Base-by-base conservation (phyloP, 345 rosid genomes). In the Rhizophora apiculata region DNA sequence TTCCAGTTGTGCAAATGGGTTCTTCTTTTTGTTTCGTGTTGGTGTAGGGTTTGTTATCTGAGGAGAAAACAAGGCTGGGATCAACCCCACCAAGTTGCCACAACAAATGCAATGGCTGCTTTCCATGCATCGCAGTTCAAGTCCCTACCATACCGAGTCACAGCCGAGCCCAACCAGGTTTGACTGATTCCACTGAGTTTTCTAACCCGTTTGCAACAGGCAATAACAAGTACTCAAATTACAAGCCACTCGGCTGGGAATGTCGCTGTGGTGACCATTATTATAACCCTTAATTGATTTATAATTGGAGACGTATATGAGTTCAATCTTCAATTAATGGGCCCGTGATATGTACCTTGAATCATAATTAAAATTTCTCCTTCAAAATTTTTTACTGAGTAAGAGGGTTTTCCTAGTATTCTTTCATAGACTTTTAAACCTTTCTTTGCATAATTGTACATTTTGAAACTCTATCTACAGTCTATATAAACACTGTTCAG, bases 231-330 rank as follows among this genome's bases (percentile, higher is more conserved):
- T 89, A 86, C 83, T 83, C 97, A 39, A 91, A 91, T 66, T 94
- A 94, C 82, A 94, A 91, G 84, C 97, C 98, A 11, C 85, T 94
- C 19, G 96, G 92, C 0, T 94, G 98, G 98, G 91, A 91, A 76
- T 94, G 98, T 66, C 79, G 80, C 53, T 94, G 98, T 69, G 76
- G 74, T 65, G 85, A 83, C 61, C 89, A 85, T 62, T 85, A 88
- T 43, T 94, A 83, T 75, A 94, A 91, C 74, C 98, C 98, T 69
- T 90, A 27, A 74, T 21, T 1, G 20, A 8, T 18, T 37, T 13
- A 48, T 53, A 53, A n/a, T 53, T n/a, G 57, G 24, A 19, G 26
- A n/a, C 24, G 8, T 19, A 53, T n/a, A n/a, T 6, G 24, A 10
- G 57, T 34, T 34, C 10, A 9, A 34, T 34, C 37, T 34, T 34